Evolutionary conservation across 2,329 filamentous ascomycete genomes (phyloP).

Genomic region (Sporothrix brasiliensis): DNA sequence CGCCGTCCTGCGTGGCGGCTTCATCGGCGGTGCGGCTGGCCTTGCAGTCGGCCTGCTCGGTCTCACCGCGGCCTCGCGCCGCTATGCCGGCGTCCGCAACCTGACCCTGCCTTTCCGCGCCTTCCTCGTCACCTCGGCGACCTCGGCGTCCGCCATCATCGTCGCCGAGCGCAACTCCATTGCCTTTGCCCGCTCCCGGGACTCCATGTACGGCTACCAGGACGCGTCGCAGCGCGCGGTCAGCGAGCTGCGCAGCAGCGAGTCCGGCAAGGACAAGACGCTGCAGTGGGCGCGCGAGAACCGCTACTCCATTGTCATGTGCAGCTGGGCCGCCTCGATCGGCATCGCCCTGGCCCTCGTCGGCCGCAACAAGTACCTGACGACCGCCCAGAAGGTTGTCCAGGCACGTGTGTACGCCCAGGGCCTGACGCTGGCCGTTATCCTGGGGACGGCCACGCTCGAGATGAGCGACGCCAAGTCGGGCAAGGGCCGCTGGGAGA

Average conservation of each 20-base stretch:
- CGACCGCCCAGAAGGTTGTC: conserved; percentile 81
- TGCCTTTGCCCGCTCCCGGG: conserved; percentile 68
- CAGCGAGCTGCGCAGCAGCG: conserved; percentile 58
- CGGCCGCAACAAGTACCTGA: conserved; percentile 73
- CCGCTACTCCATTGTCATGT: conserved; percentile 83
- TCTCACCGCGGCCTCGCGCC: conserved; percentile 67
- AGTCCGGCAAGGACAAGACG: conserved; percentile 62
- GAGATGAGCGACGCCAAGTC: conserved; percentile 77
- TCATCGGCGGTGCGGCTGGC: conserved; percentile 71
- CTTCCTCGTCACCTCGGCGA: conserved; percentile 81
- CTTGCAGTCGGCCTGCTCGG: conserved; percentile 67
- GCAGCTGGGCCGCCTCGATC: conserved; percentile 81
- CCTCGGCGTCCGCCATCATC: conserved; percentile 87
- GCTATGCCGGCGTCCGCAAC: conserved; percentile 75
- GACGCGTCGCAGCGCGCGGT: conserved; percentile 62
- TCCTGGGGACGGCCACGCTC: conserved; percentile 79
- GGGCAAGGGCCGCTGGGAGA: conserved; percentile 81
- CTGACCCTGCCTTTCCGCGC: conserved; percentile 88
- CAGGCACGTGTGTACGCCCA: conserved; percentile 95
- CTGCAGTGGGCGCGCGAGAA: conserved; percentile 76
- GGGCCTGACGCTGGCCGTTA: conserved; percentile 80
- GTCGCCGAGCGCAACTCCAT: conserved; percentile 72
- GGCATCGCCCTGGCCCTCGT: conserved; percentile 73
- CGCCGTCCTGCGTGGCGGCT: conserved; percentile 76
- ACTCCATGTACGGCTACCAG: conserved; percentile 68